phyloP scores from a whole-genome alignment of 306 rosid species.

The Prunus salicina region DNA sequence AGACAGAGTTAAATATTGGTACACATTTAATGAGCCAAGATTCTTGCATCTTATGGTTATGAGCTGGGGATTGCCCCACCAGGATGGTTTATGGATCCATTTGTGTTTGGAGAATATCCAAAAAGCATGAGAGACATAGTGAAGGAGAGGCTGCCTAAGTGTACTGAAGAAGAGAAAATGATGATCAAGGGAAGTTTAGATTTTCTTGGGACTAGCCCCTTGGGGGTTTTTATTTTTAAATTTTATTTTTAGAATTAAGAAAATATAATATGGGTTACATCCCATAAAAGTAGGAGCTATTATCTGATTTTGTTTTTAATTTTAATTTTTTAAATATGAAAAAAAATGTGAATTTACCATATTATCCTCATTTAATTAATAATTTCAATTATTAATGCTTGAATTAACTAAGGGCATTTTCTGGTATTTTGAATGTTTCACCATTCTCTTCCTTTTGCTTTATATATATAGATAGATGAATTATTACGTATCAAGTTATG shows the following conservation, averaged over 20 bases:
- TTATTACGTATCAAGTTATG: constrained; percentile 31
- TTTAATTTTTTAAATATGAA: too few relatives aligned
- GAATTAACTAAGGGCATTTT: too few relatives aligned
- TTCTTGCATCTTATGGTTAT: constrained; percentile 25
- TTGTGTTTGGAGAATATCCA: constrained; percentile 30
- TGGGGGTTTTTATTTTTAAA: too few relatives aligned
- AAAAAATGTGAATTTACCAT: too few relatives aligned
- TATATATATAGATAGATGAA: neutral
- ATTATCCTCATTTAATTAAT: too few relatives aligned
- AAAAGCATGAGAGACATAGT: constrained; percentile 14
- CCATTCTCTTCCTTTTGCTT: too few relatives aligned
- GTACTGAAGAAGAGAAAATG: constrained; percentile 6
- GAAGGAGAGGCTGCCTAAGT: constrained; percentile 30
- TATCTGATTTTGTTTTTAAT: too few relatives aligned
- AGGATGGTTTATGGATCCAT: constrained; percentile 28
- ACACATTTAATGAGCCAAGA: constrained; percentile 47
- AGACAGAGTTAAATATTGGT: constrained; percentile 57
- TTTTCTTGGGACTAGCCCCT: constrained; percentile 13
- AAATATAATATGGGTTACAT: too few relatives aligned
- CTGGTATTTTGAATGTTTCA: too few relatives aligned
- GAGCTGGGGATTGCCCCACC: constrained; percentile 47
- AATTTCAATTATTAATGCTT: too few relatives aligned
- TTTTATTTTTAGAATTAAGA: too few relatives aligned
- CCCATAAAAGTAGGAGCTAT: too few relatives aligned
- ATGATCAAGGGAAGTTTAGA: constrained; percentile 26